These are phyloP conservation scores for Cymbidium sinense DNA, from an alignment of 106 monocot species.

Conservation along the genomic window DNA sequence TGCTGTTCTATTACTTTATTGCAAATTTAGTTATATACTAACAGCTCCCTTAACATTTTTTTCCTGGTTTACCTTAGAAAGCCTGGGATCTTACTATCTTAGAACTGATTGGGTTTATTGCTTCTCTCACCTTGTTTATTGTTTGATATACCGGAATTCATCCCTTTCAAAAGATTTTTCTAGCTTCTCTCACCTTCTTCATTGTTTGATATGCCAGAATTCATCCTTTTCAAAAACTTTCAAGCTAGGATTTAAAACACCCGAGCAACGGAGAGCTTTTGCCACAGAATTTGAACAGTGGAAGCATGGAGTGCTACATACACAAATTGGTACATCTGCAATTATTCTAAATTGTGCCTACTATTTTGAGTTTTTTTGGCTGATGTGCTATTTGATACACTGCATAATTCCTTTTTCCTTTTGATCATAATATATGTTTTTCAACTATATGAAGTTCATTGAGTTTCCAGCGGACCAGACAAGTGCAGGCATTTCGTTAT, in stretches of 20 bases:
- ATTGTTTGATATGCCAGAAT: slow-evolving; percentile 26
- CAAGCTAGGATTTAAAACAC: slow-evolving; percentile 43
- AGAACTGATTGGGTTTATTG: neutral
- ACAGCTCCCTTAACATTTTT: neutral
- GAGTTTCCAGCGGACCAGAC: neutral
- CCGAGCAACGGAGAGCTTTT: slow-evolving; percentile 38
- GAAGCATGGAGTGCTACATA: slow-evolving; percentile 23
- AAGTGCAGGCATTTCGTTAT: neutral
- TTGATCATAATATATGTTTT: neutral
- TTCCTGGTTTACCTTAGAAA: neutral
- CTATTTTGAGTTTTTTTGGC: neutral
- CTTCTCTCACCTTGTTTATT: too few species aligned
- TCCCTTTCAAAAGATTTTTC: too few species aligned
- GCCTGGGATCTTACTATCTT: neutral
- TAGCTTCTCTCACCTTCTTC: slow-evolving; percentile 8
- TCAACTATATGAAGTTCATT: neutral
- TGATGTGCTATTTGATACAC: neutral
- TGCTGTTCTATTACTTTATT: neutral
- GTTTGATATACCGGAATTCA: too few species aligned
- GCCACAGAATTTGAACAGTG: slow-evolving; percentile 35
- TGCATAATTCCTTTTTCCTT: neutral
- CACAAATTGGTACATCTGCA: slow-evolving; percentile 23
- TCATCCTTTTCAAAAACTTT: slow-evolving; percentile 41
- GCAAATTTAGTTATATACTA: neutral
- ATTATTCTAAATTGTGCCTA: neutral